Percentiles rank a stretch among this genome's conserved stretches.
phyloP scores from a whole-genome alignment of 1,139 yeast genomes.

The Taphrina communis region DNA sequence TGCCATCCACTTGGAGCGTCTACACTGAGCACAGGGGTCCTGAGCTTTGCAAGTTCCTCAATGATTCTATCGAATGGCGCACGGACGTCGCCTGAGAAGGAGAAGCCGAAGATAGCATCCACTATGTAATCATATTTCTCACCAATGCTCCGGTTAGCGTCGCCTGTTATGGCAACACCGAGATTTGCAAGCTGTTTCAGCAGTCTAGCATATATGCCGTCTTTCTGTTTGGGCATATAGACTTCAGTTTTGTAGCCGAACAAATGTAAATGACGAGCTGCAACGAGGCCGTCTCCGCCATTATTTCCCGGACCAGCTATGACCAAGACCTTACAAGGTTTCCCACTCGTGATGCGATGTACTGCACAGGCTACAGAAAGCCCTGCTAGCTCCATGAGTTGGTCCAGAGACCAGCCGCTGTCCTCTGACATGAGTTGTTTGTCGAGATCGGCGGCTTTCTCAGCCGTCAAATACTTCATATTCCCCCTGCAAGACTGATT shows the following conservation, averaged over 20 bases:
- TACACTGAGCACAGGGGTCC: constrained; percentile 70
- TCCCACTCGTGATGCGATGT: constrained; percentile 54
- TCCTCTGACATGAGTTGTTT: constrained; percentile 76
- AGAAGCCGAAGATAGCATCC: constrained; percentile 91
- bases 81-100: constrained; percentile 87
- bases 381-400: constrained; percentile 85
- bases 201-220: constrained; percentile 54
- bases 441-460: constrained; percentile 79
- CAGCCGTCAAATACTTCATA: constrained; percentile 54
- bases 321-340: constrained; percentile 61
- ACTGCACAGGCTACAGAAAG: constrained; percentile 90
- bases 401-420: constrained; percentile 58
- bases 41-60: constrained; percentile 48
- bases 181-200: constrained; percentile 66
- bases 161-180: constrained; percentile 57
- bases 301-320: constrained; percentile 45
- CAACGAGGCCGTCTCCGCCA: constrained; percentile 92
- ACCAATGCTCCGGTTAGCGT: constrained; percentile 50
- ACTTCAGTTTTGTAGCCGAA: constrained; percentile 79
- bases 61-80: constrained; percentile 74
- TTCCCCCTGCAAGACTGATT: too few species aligned
- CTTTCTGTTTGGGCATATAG: constrained; percentile 54
- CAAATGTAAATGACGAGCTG: constrained; percentile 84
- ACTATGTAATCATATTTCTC: constrained; percentile 58
- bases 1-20: constrained; percentile 97